Conservation (phyloP, 495 filamentous ascomycete species). For the Clavariopsis aquatica region DNA sequence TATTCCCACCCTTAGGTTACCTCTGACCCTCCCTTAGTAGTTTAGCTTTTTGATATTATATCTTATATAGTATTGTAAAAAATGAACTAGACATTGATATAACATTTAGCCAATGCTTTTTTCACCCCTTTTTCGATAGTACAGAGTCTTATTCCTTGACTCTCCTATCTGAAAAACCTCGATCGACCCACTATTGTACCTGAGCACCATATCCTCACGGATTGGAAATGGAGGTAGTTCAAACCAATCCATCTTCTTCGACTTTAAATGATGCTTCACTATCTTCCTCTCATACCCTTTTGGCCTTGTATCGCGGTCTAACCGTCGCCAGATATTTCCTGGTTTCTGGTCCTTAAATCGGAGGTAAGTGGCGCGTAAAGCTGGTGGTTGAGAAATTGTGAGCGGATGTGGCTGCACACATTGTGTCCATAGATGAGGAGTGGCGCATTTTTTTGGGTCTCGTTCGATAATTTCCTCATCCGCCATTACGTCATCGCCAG, state of each 20-base stretch:
- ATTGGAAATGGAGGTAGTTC: constrained; percentile 5
- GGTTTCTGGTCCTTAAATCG: constrained; percentile 2
- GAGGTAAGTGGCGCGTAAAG: background rate
- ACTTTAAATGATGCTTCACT: constrained; percentile 1
- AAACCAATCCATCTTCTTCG: constrained; percentile 11
- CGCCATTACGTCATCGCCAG: background rate
- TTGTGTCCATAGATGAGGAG: background rate
- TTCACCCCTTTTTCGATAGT: constrained; percentile 1
- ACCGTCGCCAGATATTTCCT: background rate
- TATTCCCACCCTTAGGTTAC: too few relatives aligned
- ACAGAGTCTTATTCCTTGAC: background rate
- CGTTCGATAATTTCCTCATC: background rate
- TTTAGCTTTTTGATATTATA: too few relatives aligned
- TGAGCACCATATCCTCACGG: constrained; percentile 1
- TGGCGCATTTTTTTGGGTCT: constrained; percentile 3
- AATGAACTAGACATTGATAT: too few relatives aligned
- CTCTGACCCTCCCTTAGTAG: too few relatives aligned
- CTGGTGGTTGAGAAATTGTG: constrained; percentile 3
- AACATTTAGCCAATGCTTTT: background rate
- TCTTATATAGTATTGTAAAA: too few relatives aligned
- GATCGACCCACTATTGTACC: constrained; percentile 1
- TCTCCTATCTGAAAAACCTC: background rate
- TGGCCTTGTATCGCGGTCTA: constrained; percentile 4
- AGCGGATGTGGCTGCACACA: constrained; percentile 6
- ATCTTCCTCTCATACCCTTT: constrained; percentile 10